A percentile compares a stretch with the other conserved stretches of the same genome.
Conservation (phyloP, 768 basidiomycete species). For the Daedaleopsis sinensis region DNA sequence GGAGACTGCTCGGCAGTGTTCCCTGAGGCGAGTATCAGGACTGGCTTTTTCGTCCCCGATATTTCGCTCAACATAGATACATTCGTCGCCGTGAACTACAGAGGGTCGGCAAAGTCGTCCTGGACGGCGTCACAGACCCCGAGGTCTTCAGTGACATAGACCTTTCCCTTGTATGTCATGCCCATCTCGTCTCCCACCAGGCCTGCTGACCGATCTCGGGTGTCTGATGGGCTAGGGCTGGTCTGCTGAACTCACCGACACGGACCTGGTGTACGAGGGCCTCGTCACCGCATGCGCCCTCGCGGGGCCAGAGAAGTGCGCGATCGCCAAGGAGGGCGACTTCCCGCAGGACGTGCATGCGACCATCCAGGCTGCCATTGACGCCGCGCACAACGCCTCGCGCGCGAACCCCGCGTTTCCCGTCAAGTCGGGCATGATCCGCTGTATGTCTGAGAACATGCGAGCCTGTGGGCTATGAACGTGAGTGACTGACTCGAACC, state of each 20-base stretch:
- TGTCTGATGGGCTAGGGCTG: background rate
- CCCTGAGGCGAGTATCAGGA: constrained; percentile 1
- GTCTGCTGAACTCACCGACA: background rate
- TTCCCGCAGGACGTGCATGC: constrained; percentile 1
- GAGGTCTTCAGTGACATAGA: background rate
- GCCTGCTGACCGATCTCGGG: background rate
- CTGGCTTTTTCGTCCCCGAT: no score
- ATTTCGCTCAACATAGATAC: no score
- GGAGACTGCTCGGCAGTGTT: background rate
- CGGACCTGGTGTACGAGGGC: constrained; percentile 7
- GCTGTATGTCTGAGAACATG: background rate
- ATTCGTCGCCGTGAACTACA: background rate
- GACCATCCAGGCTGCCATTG: background rate
- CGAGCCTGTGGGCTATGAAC: no score
- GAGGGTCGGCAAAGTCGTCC: constrained; percentile 1
- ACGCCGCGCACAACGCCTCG: background rate
- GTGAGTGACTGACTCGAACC: no score
- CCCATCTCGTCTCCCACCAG: background rate
- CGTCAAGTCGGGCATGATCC: background rate
- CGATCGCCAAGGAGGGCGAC: background rate
- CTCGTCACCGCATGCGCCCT: constrained; percentile 15
- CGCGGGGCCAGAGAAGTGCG: constrained; percentile 8
- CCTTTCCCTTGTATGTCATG: background rate
- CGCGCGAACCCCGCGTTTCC: background rate
- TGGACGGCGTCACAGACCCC: constrained; percentile 10